Conservation (phyloP, 2,329 filamentous ascomycete genomes). For the Sarocladiaceae sp. region DNA sequence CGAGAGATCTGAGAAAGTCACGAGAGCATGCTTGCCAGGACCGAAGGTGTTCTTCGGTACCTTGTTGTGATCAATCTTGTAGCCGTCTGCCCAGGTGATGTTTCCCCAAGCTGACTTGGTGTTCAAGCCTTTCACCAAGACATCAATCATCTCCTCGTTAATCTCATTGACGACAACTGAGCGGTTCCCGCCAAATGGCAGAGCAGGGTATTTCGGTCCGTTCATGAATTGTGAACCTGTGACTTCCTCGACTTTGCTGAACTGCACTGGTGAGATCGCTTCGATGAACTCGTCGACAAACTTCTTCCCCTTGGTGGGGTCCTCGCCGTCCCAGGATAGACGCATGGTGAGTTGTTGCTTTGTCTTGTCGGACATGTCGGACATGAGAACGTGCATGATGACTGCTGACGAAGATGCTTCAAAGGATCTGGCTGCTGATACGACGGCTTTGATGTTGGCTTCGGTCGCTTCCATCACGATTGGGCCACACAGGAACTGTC, state of each 20-base stretch:
- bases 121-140: neutral
- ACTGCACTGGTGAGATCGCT: neutral
- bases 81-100: neutral
- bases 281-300: neutral
- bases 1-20: neutral
- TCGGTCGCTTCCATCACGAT: neutral
- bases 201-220: neutral
- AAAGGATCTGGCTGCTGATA: neutral
- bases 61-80: neutral
- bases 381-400: neutral
- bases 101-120: neutral
- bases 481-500: neutral
- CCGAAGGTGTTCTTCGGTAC: neutral
- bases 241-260: neutral
- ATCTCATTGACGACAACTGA: neutral
- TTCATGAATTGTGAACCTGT: neutral
- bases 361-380: neutral
- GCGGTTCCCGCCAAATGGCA: neutral
- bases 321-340: neutral
- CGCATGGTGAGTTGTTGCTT: neutral
- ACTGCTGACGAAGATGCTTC: neutral
- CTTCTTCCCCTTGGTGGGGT: neutral
- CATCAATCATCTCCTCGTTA: neutral
- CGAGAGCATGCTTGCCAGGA: neutral
- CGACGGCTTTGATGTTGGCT: neutral